These are phyloP conservation scores for Sanguinoderma infundibulare DNA, from an alignment of 1,284 basidiomycete species.

Conservation along the genomic window DNA sequence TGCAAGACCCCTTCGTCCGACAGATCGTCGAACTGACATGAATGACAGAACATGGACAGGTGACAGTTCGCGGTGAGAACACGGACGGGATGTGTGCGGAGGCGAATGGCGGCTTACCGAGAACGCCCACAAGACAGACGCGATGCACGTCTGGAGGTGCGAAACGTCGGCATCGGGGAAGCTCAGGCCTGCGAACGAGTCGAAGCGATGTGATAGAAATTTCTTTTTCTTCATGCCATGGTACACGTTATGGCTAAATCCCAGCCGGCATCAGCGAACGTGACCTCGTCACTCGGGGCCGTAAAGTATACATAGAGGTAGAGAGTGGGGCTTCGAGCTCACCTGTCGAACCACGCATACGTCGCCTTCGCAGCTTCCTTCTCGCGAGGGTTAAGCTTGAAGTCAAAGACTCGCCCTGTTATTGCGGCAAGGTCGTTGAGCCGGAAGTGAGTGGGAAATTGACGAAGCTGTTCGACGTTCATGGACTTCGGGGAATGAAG, in stretches of 20 bases:
- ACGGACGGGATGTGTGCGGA: conserved; percentile 1
- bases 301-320: too few species aligned
- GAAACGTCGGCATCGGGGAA: conserved; percentile 48
- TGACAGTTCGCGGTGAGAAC: not conserved
- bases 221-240: conserved; percentile 23
- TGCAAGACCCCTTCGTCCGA: conserved; percentile 49
- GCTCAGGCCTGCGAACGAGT: conserved; percentile 46
- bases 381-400: conserved; percentile 27
- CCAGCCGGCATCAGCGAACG: not conserved
- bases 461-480: conserved; percentile 26
- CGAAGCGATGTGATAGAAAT: conserved; percentile 37
- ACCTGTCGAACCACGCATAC: conserved; percentile 27
- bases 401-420: conserved; percentile 25
- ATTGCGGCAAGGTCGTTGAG: conserved; percentile 26
- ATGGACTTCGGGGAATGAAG: too few species aligned
- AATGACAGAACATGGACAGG: not conserved
- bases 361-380: conserved; percentile 20
- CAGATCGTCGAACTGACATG: conserved; percentile 44
- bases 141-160: conserved; percentile 48
- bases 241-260: conserved; percentile 26
- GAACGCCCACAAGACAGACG: conserved; percentile 52
- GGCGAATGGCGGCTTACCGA: conserved; percentile 37
- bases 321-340: not conserved
- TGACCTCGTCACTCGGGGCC: too few species aligned
- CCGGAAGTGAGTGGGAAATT: conserved; percentile 27